Percentiles rank a stretch among this genome's conserved stretches.
Conservation (phyloP, 169 alveolate species). For the Babesia divergens region DNA sequence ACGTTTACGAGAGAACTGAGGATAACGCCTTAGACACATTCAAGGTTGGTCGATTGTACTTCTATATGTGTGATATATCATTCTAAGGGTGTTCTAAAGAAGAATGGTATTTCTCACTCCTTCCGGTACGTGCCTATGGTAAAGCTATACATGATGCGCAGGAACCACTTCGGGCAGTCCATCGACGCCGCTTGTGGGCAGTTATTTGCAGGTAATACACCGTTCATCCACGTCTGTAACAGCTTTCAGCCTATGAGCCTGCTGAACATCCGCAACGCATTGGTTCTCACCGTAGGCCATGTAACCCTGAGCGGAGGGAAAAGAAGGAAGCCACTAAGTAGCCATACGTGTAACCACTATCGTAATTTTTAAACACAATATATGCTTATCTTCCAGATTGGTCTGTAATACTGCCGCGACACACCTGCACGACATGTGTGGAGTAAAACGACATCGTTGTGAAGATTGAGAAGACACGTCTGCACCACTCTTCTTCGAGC, state of each 20-base stretch:
- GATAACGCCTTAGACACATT: constrained; percentile 25
- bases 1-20: constrained; percentile 30
- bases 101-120: constrained; percentile 40
- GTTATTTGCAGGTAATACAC: constrained; percentile 68
- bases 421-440: constrained; percentile 27
- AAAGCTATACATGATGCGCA: neutral
- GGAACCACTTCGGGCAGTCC: constrained; percentile 78
- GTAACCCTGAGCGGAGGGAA: neutral
- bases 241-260: constrained; percentile 34
- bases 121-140: constrained; percentile 19
- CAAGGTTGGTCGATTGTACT: constrained; percentile 3
- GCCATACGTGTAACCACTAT: neutral
- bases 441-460: constrained; percentile 26
- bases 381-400: neutral
- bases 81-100: constrained; percentile 36
- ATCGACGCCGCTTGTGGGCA: constrained; percentile 87
- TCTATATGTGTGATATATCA: neutral
- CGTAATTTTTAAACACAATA: neutral
- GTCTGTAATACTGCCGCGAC: neutral
- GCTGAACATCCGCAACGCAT: constrained; percentile 14
- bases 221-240: neutral
- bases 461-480: neutral
- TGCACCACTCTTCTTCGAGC: neutral
- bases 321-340: neutral
- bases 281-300: neutral